Evolutionary conservation across 768 basidiomycete genomes (phyloP).

Genomic region (Lyophyllum decastes): DNA sequence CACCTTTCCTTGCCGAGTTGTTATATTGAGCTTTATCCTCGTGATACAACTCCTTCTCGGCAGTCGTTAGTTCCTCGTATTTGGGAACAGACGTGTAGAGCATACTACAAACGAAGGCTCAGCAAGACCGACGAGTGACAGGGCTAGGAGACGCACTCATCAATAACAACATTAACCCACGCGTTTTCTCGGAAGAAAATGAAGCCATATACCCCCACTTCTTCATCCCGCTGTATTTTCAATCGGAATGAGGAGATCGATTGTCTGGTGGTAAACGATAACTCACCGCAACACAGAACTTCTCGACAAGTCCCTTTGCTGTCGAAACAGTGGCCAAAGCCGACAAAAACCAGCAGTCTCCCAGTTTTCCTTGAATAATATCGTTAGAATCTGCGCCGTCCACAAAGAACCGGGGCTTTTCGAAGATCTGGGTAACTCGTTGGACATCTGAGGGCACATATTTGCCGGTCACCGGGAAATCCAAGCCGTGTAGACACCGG

Average conservation of each 20-base stretch:
- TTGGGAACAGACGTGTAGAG: constrained; percentile 50
- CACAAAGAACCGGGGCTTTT: constrained; percentile 51
- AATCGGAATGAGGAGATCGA: neutral
- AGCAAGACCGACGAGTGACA: neutral
- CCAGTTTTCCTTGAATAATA: constrained; percentile 52
- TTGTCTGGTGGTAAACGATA: neutral
- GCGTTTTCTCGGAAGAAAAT: constrained; percentile 53
- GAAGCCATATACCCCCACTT: constrained; percentile 59
- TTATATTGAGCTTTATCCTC: constrained; percentile 50
- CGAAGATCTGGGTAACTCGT: constrained; percentile 51
- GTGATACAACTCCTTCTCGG: constrained; percentile 50
- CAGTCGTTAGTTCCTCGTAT: constrained; percentile 44
- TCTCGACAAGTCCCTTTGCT: constrained; percentile 48
- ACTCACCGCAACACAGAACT: constrained; percentile 44
- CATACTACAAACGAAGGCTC: constrained; percentile 30
- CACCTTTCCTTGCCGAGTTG: constrained; percentile 45
- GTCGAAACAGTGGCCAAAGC: constrained; percentile 53
- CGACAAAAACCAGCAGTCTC: constrained; percentile 59
- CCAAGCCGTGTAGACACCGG: constrained; percentile 46
- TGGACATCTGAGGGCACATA: constrained; percentile 41
- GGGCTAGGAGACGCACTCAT: constrained; percentile 45
- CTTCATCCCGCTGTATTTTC: constrained; percentile 42
- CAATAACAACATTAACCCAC: constrained; percentile 58
- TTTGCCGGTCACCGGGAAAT: constrained; percentile 16
- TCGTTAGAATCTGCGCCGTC: constrained; percentile 47